phyloP scores from a whole-genome alignment of 2,329 filamentous ascomycete genomes.

The Neodidymelliopsis sp. region DNA sequence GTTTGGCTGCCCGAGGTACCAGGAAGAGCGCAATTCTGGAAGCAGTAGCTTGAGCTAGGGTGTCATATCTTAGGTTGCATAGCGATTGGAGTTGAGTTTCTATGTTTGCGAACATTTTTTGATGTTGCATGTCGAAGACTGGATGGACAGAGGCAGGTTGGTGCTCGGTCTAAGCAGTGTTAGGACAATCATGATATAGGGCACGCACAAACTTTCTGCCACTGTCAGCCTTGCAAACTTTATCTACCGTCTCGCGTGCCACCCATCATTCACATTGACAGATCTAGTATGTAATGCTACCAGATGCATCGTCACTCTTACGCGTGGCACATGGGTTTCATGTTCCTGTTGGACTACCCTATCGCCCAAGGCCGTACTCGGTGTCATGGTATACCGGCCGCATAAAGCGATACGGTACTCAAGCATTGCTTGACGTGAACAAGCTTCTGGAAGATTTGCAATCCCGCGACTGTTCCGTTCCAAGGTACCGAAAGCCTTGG shows the following conservation, averaged over 20 bases:
- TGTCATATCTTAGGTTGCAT: not conserved
- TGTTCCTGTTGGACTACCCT: not conserved
- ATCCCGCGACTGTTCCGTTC: not conserved
- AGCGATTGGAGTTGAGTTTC: not conserved
- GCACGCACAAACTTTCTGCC: too few relatives aligned
- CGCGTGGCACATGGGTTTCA: not conserved
- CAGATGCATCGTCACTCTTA: not conserved
- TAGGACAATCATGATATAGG: too few relatives aligned
- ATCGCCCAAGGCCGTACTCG: not conserved
- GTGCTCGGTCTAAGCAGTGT: too few relatives aligned
- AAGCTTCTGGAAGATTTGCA: constrained; percentile 6
- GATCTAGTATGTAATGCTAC: not conserved
- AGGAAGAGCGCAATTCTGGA: constrained; percentile 23
- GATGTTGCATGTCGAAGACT: too few relatives aligned
- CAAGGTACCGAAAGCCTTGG: not conserved
- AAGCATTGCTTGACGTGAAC: constrained; percentile 2
- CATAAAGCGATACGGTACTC: constrained; percentile 1
- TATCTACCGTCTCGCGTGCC: too few relatives aligned
- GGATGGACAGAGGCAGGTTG: too few relatives aligned
- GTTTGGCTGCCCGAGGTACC: constrained; percentile 35
- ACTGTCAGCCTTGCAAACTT: too few relatives aligned
- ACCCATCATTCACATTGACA: not conserved
- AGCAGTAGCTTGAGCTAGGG: not conserved
- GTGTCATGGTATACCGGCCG: not conserved
- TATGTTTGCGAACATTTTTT: too few relatives aligned